These are phyloP conservation scores for Xanthoparmelia taractica DNA, from an alignment of 495 filamentous ascomycete genomes.

Conservation along the genomic window DNA sequence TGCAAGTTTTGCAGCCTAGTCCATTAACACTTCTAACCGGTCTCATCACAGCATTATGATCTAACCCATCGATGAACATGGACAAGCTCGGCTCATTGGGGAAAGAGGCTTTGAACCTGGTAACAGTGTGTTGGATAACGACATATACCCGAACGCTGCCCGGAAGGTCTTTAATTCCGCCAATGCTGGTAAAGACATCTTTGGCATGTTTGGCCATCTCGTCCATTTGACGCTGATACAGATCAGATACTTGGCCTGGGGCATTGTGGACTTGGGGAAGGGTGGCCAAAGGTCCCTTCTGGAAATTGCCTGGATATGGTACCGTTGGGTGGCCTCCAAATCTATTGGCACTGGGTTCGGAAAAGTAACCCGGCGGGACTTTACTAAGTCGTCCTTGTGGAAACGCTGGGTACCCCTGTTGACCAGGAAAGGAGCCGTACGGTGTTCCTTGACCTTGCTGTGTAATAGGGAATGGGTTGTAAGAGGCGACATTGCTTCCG, in stretches of 20 bases:
- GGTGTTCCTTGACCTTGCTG: not conserved
- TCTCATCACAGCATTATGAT: conserved; percentile 55
- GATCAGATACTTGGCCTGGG: conserved; percentile 26
- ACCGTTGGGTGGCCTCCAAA: conserved; percentile 1
- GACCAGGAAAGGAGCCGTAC: conserved; percentile 8
- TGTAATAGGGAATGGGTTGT: not conserved
- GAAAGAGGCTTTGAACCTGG: conserved; percentile 48
- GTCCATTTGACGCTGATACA: conserved; percentile 48
- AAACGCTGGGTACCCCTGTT: conserved; percentile 8
- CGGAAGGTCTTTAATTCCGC: conserved; percentile 54
- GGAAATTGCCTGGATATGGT: conserved; percentile 14
- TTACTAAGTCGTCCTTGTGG: conserved; percentile 7
- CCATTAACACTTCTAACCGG: conserved; percentile 59
- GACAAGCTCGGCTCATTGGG: conserved; percentile 46
- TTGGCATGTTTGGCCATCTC: conserved; percentile 50
- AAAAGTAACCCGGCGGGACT: conserved; percentile 3
- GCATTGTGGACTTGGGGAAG: conserved; percentile 9
- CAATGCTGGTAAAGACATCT: conserved; percentile 54
- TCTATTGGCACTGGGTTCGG: conserved; percentile 7
- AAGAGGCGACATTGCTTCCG: conserved; percentile 4
- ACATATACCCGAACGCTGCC: conserved; percentile 55
- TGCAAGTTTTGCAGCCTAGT: conserved; percentile 56
- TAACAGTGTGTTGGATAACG: conserved; percentile 53
- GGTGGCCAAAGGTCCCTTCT: conserved; percentile 5
- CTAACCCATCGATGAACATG: conserved; percentile 60